These are phyloP conservation scores for Pseudomassariella vexata DNA, from an alignment of 2,329 filamentous ascomycete genomes.

Conservation along the genomic window DNA sequence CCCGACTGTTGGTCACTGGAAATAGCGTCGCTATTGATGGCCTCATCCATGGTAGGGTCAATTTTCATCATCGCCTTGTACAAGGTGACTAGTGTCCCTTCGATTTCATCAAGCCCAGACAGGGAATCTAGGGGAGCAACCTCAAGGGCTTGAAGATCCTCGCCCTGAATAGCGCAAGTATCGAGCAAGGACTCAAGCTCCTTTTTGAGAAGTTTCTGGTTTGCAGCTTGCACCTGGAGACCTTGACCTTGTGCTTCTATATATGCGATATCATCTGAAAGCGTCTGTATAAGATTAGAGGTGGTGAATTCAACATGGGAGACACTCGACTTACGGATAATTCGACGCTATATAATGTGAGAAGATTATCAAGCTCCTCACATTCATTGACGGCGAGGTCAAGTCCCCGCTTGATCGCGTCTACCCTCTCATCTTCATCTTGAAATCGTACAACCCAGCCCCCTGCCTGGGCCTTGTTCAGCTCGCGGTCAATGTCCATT, in stretches of 20 bases:
- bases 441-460: constrained; percentile 82
- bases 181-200: constrained; percentile 86
- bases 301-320: neutral
- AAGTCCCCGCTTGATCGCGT: constrained; percentile 78
- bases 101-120: constrained; percentile 69
- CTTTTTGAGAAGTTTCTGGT: constrained; percentile 87
- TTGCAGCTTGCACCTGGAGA: constrained; percentile 92
- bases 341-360: constrained; percentile 93
- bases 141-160: constrained; percentile 69
- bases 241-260: constrained; percentile 97
- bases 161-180: constrained; percentile 79
- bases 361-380: constrained; percentile 88
- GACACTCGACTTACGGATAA: constrained; percentile 60
- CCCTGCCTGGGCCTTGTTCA: constrained; percentile 85
- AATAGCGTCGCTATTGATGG: constrained; percentile 43
- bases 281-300: constrained; percentile 53
- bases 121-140: constrained; percentile 67
- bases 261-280: constrained; percentile 93
- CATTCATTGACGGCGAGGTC: constrained; percentile 91
- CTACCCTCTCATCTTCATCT: constrained; percentile 84
- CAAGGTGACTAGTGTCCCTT: constrained; percentile 69
- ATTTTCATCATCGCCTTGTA: constrained; percentile 94
- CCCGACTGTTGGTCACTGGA: constrained; percentile 38
- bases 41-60: constrained; percentile 68
- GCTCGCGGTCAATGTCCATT: constrained; percentile 76